phyloP scores from a whole-genome alignment of 106 monocot species.

The Allium cepa region DNA sequence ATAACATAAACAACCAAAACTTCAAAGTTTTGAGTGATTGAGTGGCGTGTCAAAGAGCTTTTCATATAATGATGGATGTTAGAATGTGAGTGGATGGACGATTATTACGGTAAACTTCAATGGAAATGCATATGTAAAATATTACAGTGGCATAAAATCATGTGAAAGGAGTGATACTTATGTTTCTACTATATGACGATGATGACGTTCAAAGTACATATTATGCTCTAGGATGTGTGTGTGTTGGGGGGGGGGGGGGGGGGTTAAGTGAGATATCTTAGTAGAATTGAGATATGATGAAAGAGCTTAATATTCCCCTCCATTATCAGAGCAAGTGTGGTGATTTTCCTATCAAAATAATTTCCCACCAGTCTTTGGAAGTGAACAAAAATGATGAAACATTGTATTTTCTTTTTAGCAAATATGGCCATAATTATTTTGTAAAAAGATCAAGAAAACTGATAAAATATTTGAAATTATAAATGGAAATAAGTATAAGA shows the following conservation, averaged over 20 bases:
- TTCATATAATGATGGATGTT: neutral
- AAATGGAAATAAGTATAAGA: neutral
- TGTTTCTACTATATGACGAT: neutral
- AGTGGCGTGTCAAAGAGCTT: neutral
- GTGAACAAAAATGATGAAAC: neutral
- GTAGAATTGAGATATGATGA: neutral
- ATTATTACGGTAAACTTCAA: neutral
- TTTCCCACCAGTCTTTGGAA: neutral
- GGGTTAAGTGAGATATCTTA: neutral
- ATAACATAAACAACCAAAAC: too few species aligned
- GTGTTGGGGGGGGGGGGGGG: neutral
- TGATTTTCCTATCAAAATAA: neutral
- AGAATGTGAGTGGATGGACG: neutral
- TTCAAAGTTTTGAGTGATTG: too few species aligned
- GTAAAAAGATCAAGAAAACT: neutral
- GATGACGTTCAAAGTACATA: neutral
- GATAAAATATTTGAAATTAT: neutral
- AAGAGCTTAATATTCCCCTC: neutral
- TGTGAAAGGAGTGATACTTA: neutral
- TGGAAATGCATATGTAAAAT: neutral
- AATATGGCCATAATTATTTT: neutral
- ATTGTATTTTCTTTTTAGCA: neutral
- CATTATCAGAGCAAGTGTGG: neutral
- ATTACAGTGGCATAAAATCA: too few species aligned
- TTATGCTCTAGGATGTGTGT: neutral